phyloP scores from a whole-genome alignment of 352 stramenopile genomes.

The Thalassiosira exigua region DNA sequence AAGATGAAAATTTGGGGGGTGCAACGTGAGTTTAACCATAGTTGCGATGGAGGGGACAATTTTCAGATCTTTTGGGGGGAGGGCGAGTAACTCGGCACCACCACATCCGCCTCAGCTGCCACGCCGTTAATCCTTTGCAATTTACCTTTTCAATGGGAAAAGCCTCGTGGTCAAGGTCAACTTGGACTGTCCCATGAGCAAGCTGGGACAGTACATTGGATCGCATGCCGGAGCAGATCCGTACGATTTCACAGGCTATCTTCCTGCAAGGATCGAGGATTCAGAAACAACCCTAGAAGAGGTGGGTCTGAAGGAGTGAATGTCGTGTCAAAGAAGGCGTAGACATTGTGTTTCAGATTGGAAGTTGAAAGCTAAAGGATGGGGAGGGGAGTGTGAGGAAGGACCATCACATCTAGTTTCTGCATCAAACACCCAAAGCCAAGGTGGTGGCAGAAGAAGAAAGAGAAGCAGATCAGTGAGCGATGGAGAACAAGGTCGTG shows the following conservation, averaged over 20 bases:
- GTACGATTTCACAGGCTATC: slow-evolving; percentile 93
- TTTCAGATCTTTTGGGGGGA: slow-evolving; percentile 74
- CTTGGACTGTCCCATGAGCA: slow-evolving; percentile 34
- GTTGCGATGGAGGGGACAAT: slow-evolving; percentile 23
- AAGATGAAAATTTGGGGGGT: no score
- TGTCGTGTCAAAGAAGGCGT: no score
- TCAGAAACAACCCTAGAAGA: slow-evolving; percentile 89
- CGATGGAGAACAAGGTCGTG: no score
- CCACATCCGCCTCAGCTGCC: neutral
- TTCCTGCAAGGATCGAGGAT: slow-evolving; percentile 89
- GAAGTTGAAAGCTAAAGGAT: no score
- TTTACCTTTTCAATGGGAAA: slow-evolving; percentile 71
- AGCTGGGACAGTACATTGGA: slow-evolving; percentile 75
- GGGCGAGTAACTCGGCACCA: slow-evolving; percentile 57
- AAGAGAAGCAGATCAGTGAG: no score
- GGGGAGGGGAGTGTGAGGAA: no score
- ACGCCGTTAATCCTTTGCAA: slow-evolving; percentile 53
- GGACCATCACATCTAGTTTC: no score
- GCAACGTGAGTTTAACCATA: no score
- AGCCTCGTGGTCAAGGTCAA: slow-evolving; percentile 69
- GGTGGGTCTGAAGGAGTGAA: no score
- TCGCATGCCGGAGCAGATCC: slow-evolving; percentile 84
- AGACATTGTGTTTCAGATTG: no score
- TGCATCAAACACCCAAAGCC: no score
- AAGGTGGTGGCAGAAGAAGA: no score